Evolutionary conservation across 1,139 yeast species (phyloP).

Genomic region (Eremothecium sinecaudum): DNA sequence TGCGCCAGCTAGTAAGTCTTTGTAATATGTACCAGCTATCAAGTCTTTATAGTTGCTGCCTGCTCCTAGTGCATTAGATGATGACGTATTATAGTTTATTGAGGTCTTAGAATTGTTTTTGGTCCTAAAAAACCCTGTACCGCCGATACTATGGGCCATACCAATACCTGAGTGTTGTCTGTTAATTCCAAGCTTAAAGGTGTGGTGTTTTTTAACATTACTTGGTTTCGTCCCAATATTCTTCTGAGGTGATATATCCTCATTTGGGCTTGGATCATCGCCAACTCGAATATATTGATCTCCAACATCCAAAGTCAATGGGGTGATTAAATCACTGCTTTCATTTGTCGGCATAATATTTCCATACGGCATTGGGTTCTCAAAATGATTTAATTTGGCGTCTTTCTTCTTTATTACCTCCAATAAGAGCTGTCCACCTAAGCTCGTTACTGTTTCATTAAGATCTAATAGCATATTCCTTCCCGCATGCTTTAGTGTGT

Average conservation of each 20-base stretch:
- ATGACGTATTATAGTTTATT: slow-evolving; percentile 13
- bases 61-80: slow-evolving; percentile 7
- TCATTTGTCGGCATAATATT: slow-evolving; percentile 28
- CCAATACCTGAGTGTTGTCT: slow-evolving; percentile 1
- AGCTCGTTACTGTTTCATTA: slow-evolving; percentile 32
- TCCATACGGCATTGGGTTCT: slow-evolving; percentile 21
- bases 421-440: slow-evolving; percentile 30
- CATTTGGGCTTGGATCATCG: slow-evolving; percentile 6
- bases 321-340: slow-evolving; percentile 27
- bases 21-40: slow-evolving; percentile 23
- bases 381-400: slow-evolving; percentile 23
- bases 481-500: slow-evolving; percentile 27
- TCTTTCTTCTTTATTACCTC: slow-evolving; percentile 28
- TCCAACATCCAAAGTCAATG: slow-evolving; percentile 23
- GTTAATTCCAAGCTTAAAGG: slow-evolving; percentile 10
- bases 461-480: slow-evolving; percentile 27
- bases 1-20: slow-evolving; percentile 31
- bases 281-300: slow-evolving; percentile 11
- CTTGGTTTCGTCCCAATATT: slow-evolving; percentile 9
- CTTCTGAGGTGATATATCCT: slow-evolving; percentile 1
- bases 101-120: slow-evolving; percentile 28
- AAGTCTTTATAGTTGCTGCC: slow-evolving; percentile 25
- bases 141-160: slow-evolving; percentile 9
- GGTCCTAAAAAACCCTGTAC: slow-evolving; percentile 23
- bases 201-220: slow-evolving; percentile 16